Conservation (phyloP, 2,329 filamentous ascomycete genomes). For the Fusarium miscanthi region DNA sequence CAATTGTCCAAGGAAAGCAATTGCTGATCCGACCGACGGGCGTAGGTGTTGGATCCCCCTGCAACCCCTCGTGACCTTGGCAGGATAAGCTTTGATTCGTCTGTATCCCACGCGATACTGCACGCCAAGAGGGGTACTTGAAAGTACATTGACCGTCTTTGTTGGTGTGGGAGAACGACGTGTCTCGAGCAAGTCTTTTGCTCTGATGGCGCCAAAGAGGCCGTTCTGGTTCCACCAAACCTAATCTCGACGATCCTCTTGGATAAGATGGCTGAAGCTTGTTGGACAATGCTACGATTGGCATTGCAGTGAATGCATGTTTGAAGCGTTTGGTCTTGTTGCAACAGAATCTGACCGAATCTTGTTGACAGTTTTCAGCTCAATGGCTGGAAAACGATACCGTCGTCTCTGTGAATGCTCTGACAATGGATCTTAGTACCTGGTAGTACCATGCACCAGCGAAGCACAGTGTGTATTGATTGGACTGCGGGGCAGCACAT, state of each 20-base stretch:
- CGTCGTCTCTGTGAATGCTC: neutral
- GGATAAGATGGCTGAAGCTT: conserved; percentile 5
- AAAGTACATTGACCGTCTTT: conserved; percentile 14
- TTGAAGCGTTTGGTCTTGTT: neutral
- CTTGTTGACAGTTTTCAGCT: accelerated
- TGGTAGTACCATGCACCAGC: neutral
- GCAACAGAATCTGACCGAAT: accelerated
- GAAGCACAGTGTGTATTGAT: conserved; percentile 26
- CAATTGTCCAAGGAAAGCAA: conserved; percentile 3
- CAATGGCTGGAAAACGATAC: neutral
- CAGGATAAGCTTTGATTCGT: conserved; percentile 33
- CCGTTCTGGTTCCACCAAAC: conserved; percentile 42
- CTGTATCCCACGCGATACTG: conserved; percentile 25
- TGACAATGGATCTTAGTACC: neutral
- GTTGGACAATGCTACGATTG: neutral
- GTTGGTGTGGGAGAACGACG: neutral
- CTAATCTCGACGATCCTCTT: conserved; percentile 45
- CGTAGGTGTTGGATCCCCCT: conserved; percentile 17
- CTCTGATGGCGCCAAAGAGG: neutral
- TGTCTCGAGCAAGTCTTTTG: conserved; percentile 22
- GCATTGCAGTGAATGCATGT: neutral
- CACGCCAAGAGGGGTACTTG: conserved; percentile 31
- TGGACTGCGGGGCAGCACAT: conserved; percentile 24
- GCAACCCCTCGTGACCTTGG: conserved; percentile 32
- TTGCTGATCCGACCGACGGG: conserved; percentile 33